A percentile compares a stretch with the other conserved stretches of the same genome.
These are phyloP conservation scores for Pythium coloratum DNA, from an alignment of 352 stramenopile species.

Conservation along the genomic window DNA sequence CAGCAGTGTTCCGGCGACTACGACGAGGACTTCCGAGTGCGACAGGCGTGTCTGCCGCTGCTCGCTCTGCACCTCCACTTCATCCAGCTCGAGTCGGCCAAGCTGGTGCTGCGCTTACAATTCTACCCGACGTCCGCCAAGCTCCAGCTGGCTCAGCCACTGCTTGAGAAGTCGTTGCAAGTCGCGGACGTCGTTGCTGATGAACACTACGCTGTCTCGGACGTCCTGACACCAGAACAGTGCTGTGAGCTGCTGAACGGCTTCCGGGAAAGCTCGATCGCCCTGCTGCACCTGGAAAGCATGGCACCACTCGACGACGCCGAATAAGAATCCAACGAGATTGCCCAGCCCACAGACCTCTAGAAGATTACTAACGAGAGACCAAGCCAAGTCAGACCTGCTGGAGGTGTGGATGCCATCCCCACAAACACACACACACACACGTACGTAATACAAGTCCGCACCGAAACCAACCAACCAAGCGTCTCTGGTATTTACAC, in stretches of 20 bases:
- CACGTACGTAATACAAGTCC: constrained; percentile 1
- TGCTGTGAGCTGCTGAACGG: constrained; percentile 64
- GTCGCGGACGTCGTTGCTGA: constrained; percentile 79
- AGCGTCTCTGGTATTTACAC: not conserved
- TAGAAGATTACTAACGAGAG: not conserved
- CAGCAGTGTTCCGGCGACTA: constrained; percentile 45
- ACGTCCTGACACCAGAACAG: constrained; percentile 59
- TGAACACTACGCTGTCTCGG: constrained; percentile 70
- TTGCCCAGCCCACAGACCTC: not conserved
- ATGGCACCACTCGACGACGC: constrained; percentile 20
- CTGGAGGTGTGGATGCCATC: not conserved
- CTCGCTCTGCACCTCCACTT: constrained; percentile 77
- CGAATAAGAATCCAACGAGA: constrained; percentile 6
- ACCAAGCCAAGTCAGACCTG: not conserved
- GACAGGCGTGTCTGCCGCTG: constrained; percentile 59
- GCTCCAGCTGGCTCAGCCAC: constrained; percentile 48
- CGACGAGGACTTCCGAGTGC: constrained; percentile 44
- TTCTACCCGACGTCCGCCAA: constrained; percentile 64
- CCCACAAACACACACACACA: not conserved
- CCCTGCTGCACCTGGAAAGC: constrained; percentile 52
- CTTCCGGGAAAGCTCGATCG: constrained; percentile 70
- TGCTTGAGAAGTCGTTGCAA: constrained; percentile 74
- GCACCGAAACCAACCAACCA: not conserved
- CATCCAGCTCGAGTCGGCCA: constrained; percentile 76
- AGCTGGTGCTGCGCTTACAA: constrained; percentile 64